Conservation (phyloP, 345 rosid species). For the Eutrema heterophyllum region DNA sequence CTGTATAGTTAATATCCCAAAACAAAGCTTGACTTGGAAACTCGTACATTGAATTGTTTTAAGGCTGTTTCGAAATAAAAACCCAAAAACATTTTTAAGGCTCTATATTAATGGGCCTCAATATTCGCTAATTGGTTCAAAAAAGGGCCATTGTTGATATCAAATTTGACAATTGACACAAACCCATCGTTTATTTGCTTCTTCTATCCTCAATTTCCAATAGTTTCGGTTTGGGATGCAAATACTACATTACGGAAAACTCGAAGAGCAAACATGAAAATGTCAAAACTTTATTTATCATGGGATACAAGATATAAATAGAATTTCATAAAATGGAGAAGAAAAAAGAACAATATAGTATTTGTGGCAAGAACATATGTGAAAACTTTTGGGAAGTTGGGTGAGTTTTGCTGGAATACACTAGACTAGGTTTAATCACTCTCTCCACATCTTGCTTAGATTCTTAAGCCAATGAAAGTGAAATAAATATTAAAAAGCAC, state of each 20-base stretch:
- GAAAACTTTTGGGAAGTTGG: conserved; percentile 5
- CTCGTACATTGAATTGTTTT: neutral
- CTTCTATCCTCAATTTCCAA: neutral
- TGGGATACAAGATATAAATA: neutral
- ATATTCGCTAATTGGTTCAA: neutral
- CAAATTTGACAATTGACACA: neutral
- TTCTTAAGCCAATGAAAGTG: conserved; percentile 14
- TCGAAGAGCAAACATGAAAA: neutral
- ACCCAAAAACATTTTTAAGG: neutral
- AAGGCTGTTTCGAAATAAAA: neutral
- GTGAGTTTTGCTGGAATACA: conserved; percentile 23
- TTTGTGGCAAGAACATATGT: neutral
- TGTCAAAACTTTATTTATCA: no score
- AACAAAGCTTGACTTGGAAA: no score
- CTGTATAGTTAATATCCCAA: no score
- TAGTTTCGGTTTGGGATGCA: neutral
- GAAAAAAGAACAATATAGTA: neutral
- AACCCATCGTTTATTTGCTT: neutral
- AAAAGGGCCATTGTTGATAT: neutral
- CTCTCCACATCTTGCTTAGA: conserved; percentile 22
- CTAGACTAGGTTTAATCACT: neutral
- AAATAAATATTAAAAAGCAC: neutral
- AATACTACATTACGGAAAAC: neutral
- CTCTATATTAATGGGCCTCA: neutral
- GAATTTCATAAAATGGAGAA: neutral